These are phyloP conservation scores for Radiomyces spectabilis DNA, from an alignment of 192 early-diverging fungal species.

Conservation along the genomic window DNA sequence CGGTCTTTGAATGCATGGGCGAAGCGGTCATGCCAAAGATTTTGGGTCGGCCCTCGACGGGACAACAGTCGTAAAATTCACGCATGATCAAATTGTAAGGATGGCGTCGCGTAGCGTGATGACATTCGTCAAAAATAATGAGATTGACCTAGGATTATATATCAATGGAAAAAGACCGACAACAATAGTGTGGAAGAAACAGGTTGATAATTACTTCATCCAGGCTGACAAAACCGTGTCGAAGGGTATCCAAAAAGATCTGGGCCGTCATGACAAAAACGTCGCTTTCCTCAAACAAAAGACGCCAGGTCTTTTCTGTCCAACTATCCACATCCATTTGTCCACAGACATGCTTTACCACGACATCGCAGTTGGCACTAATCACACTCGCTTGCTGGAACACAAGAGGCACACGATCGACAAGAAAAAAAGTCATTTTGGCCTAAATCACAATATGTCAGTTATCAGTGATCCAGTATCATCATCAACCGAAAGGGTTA, in stretches of 20 bases:
- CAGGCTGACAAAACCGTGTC: conserved; percentile 58
- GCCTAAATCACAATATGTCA: conserved; percentile 23
- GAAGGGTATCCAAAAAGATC: conserved; percentile 73
- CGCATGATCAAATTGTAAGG: conserved; percentile 77
- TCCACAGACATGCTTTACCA: conserved; percentile 60
- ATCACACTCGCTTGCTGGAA: conserved; percentile 82
- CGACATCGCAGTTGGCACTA: conserved; percentile 49
- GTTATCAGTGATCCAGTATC: conserved; percentile 11
- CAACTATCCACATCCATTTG: conserved; percentile 59
- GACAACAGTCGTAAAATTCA: conserved; percentile 64
- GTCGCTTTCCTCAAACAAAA: conserved; percentile 45
- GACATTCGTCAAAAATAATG: conserved; percentile 94
- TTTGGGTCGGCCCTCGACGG: conserved; percentile 48
- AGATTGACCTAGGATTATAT: conserved; percentile 53
- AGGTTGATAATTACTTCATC: conserved; percentile 32
- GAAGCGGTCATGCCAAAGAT: conserved; percentile 95
- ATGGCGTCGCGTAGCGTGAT: conserved; percentile 75
- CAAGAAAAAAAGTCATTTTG: conserved; percentile 67
- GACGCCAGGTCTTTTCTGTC: conserved; percentile 51
- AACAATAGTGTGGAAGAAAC: not conserved
- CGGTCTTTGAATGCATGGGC: conserved; percentile 42
- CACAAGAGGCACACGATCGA: conserved; percentile 82
- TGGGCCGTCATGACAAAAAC: conserved; percentile 87
- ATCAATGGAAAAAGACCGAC: not conserved
- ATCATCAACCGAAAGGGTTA: not conserved